A percentile compares a stretch with the other conserved stretches of the same genome.
phyloP scores from a whole-genome alignment of 225 moss, liverwort and hornwort species.

The Polytrichum commune region DNA sequence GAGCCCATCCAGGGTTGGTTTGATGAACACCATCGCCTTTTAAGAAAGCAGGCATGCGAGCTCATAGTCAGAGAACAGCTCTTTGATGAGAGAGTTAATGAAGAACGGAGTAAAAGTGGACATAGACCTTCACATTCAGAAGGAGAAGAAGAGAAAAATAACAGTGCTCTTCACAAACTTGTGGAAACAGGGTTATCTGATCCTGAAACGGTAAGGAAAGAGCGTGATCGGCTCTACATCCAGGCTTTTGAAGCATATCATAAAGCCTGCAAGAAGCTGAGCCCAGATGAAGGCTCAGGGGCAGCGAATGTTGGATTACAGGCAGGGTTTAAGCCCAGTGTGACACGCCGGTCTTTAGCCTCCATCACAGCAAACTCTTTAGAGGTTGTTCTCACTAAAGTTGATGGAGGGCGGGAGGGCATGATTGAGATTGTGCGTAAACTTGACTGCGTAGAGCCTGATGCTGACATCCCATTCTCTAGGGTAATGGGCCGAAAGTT shows the following conservation, averaged over 20 bases:
- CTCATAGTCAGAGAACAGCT: slow-evolving; percentile 84
- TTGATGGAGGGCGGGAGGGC: slow-evolving; percentile 68
- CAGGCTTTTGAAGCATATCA: slow-evolving; percentile 84
- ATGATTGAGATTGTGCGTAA: slow-evolving; percentile 74
- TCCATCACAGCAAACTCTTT: slow-evolving; percentile 63
- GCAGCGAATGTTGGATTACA: slow-evolving; percentile 63
- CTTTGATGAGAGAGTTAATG: slow-evolving; percentile 55
- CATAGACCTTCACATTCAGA: slow-evolving; percentile 39
- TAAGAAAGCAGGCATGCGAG: slow-evolving; percentile 79
- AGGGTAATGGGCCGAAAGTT: slow-evolving; percentile 80
- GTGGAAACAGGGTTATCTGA: slow-evolving; percentile 57
- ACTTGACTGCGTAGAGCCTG: slow-evolving; percentile 69
- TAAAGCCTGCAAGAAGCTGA: slow-evolving; percentile 69
- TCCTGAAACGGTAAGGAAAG: slow-evolving; percentile 45
- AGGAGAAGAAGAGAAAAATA: slow-evolving; percentile 55
- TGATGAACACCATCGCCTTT: slow-evolving; percentile 85
- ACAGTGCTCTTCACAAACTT: slow-evolving; percentile 58
- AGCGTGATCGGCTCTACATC: slow-evolving; percentile 70
- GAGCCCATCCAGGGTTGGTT: slow-evolving; percentile 99
- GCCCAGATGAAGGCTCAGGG: slow-evolving; percentile 64
- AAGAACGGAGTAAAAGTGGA: slow-evolving; percentile 52
- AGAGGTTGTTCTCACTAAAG: slow-evolving; percentile 65
- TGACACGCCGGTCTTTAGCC: slow-evolving; percentile 67
- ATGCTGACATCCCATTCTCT: slow-evolving; percentile 67
- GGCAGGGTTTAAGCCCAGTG: slow-evolving; percentile 73